Conservation (phyloP, 768 basidiomycete species). For the Pulveroboletus sp. region DNA sequence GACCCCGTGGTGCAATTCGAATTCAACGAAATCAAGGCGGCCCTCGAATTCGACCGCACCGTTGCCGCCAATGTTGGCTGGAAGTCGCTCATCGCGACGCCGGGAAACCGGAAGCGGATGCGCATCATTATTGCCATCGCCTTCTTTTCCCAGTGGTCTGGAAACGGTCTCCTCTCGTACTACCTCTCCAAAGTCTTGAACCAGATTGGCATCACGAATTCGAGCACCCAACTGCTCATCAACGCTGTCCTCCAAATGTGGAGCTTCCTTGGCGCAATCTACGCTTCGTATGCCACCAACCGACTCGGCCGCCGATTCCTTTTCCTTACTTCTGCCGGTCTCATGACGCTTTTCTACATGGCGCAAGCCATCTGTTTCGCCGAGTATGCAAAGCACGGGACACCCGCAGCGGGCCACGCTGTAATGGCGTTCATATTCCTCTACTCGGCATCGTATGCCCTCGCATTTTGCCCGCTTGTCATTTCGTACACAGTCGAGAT, state of each 20-base stretch:
- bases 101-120: slow-evolving; percentile 70
- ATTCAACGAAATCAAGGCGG: slow-evolving; percentile 79
- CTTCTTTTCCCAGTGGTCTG: slow-evolving; percentile 75
- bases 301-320: slow-evolving; percentile 62
- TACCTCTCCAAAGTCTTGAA: slow-evolving; percentile 70
- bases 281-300: slow-evolving; percentile 42
- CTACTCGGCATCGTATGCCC: slow-evolving; percentile 50
- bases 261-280: slow-evolving; percentile 18
- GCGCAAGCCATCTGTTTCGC: slow-evolving; percentile 69
- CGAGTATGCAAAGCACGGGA: slow-evolving; percentile 45
- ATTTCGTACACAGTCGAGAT: slow-evolving; percentile 70
- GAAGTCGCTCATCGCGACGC: slow-evolving; percentile 62
- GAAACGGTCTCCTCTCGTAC: slow-evolving; percentile 70
- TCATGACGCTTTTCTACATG: slow-evolving; percentile 66
- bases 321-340: slow-evolving; percentile 53
- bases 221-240: slow-evolving; percentile 56
- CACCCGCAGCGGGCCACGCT: slow-evolving; percentile 48
- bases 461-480: slow-evolving; percentile 77
- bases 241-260: slow-evolving; percentile 60
- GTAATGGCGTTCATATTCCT: slow-evolving; percentile 55
- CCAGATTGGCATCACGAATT: slow-evolving; percentile 55
- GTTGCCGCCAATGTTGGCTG: slow-evolving; percentile 62
- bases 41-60: slow-evolving; percentile 63
- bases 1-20: slow-evolving; percentile 73
- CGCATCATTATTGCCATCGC: slow-evolving; percentile 64